Conservation (phyloP, 2,329 filamentous ascomycete genomes). For the Botrytis aclada region DNA sequence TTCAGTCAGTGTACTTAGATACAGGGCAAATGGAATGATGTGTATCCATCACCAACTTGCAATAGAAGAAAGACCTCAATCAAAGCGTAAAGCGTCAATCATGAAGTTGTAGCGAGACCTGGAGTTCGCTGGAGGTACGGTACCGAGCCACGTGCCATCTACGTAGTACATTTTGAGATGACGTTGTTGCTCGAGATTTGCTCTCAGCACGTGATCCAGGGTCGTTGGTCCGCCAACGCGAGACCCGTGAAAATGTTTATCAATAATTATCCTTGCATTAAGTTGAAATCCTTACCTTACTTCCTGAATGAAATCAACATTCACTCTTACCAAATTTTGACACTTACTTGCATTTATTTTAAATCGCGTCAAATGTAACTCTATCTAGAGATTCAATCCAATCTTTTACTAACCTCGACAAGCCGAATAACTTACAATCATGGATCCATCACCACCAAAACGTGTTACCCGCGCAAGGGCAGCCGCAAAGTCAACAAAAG, state of each 20-base stretch:
- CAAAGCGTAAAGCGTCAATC: not conserved
- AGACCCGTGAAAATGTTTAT: slow-evolving; percentile 7
- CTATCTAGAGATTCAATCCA: not conserved
- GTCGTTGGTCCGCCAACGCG: not conserved
- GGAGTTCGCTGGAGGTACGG: too few species aligned
- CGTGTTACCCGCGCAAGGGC: slow-evolving; percentile 54
- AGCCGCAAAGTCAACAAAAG: slow-evolving; percentile 41
- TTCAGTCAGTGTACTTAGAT: too few species aligned
- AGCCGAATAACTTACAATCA: slow-evolving; percentile 30
- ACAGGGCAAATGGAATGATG: not conserved
- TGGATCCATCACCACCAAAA: slow-evolving; percentile 56
- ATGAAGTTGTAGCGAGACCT: not conserved
- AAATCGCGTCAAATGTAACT: slow-evolving; percentile 6
- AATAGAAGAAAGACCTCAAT: not conserved
- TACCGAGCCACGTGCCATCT: too few species aligned
- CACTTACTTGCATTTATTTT: not conserved
- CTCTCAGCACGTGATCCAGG: not conserved
- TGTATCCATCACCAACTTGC: not conserved
- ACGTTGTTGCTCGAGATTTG: not conserved
- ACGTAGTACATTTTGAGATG: not conserved
- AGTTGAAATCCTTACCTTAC: not conserved
- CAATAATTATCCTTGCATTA: slow-evolving; percentile 10
- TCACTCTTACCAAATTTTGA: not conserved
- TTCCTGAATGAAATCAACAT: not conserved
- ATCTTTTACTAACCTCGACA: not conserved